Evolutionary conservation across 1,139 yeast species (phyloP).

Genomic region (Blastobotrys raffinosifermentans): DNA sequence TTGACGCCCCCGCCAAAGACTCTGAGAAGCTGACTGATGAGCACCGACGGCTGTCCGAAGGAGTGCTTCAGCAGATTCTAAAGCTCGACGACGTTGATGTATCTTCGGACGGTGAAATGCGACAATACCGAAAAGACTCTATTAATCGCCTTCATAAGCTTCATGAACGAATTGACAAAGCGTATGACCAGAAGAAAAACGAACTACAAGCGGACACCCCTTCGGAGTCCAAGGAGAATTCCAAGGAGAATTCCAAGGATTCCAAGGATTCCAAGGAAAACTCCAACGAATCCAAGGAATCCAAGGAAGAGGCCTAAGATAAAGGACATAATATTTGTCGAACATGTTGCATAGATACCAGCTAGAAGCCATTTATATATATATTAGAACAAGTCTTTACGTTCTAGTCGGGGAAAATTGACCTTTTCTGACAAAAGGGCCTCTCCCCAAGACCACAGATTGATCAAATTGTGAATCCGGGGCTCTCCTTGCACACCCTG

Average conservation of each 20-base stretch:
- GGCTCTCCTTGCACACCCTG: constrained; percentile 33
- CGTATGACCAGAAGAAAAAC: constrained; percentile 12
- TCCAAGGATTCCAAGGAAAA: not conserved
- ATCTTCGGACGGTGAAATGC: constrained; percentile 31
- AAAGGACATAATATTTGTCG: no score
- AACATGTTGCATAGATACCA: no score
- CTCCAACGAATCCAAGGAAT: not conserved
- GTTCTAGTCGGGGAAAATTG: constrained; percentile 22
- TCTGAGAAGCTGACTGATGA: constrained; percentile 24
- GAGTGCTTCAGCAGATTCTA: constrained; percentile 36
- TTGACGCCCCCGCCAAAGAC: constrained; percentile 3
- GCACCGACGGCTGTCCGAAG: constrained; percentile 34
- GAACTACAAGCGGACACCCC: not conserved
- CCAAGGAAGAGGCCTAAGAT: not conserved
- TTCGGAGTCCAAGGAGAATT: no score
- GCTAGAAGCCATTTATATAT: no score
- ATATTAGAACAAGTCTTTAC: constrained; percentile 16
- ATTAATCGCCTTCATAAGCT: constrained; percentile 34
- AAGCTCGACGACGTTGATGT: constrained; percentile 37
- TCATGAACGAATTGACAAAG: constrained; percentile 32
- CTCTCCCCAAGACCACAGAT: constrained; percentile 35
- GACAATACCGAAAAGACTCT: constrained; percentile 34
- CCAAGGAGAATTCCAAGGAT: no score
- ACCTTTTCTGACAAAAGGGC: constrained; percentile 23
- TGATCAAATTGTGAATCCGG: constrained; percentile 30